Evolutionary conservation across 768 basidiomycete genomes (phyloP).

Genomic region (Suillus alpinus): DNA sequence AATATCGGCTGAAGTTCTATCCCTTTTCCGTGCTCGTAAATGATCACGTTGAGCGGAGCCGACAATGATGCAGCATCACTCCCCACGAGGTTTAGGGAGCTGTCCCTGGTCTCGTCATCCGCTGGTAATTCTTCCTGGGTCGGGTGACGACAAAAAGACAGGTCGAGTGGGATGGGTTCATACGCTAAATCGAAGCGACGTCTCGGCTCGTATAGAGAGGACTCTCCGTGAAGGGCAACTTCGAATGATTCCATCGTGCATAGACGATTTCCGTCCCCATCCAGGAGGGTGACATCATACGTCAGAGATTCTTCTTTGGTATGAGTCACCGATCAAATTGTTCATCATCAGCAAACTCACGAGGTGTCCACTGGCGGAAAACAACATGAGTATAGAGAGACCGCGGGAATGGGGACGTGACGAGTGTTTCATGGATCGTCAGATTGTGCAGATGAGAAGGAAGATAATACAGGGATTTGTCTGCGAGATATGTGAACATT

Average conservation of each 20-base stretch:
- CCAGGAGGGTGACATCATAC: neutral
- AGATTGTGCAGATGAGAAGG: neutral
- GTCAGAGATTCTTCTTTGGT: neutral
- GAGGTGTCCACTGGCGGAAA: slow-evolving; percentile 1
- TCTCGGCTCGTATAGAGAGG: neutral
- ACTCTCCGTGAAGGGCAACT: neutral
- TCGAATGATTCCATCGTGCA: neutral
- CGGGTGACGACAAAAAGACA: neutral
- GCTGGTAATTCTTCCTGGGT: neutral
- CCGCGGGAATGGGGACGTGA: neutral
- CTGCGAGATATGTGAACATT: neutral
- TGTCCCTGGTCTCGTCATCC: too few relatives aligned
- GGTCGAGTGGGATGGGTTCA: neutral
- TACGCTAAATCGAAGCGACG: neutral
- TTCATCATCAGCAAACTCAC: neutral
- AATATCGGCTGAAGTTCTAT: neutral
- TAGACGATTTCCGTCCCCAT: neutral
- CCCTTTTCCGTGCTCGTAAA: neutral
- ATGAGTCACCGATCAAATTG: neutral
- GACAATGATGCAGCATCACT: too few relatives aligned
- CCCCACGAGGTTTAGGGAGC: too few relatives aligned
- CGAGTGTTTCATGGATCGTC: neutral
- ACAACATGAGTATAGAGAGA: neutral
- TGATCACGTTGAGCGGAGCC: too few relatives aligned
- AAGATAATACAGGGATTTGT: slow-evolving; percentile 1